These are phyloP conservation scores for Silene uniflora DNA, from an alignment of 148 eudicot genomes.

Conservation along the genomic window DNA sequence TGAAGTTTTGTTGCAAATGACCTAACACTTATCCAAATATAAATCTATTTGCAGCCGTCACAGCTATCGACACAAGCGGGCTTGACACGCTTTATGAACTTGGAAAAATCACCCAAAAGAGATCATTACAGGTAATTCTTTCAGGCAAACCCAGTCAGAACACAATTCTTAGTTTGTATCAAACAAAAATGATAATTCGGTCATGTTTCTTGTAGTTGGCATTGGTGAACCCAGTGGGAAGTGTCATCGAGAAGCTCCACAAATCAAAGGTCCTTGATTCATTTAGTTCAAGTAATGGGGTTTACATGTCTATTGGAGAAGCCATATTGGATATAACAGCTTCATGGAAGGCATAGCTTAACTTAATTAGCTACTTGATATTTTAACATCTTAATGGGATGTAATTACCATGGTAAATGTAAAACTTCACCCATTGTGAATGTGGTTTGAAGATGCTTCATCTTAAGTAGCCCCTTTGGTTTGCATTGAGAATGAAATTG, in stretches of 20 bases:
- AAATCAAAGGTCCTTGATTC: slow-evolving; percentile 55
- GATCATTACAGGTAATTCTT: slow-evolving; percentile 45
- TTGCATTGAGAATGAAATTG: background rate
- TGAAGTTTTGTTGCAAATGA: background rate
- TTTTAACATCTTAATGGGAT: background rate
- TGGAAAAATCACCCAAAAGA: slow-evolving; percentile 50
- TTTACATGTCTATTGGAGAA: slow-evolving; percentile 75
- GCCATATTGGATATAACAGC: slow-evolving; percentile 74
- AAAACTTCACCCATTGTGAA: background rate
- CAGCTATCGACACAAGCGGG: slow-evolving; percentile 92
- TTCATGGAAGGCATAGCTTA: slow-evolving; percentile 43
- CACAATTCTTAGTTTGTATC: too few relatives aligned
- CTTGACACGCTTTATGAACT: slow-evolving; percentile 65
- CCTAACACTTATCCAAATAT: background rate
- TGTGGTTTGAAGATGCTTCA: background rate
- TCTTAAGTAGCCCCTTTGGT: background rate
- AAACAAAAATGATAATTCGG: background rate
- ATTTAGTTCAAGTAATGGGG: slow-evolving; percentile 45
- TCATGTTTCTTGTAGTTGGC: slow-evolving; percentile 39
- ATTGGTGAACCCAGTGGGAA: slow-evolving; percentile 71
- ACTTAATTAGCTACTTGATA: background rate
- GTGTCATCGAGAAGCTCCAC: slow-evolving; percentile 82
- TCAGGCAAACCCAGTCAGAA: too few relatives aligned
- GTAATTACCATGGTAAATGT: background rate
- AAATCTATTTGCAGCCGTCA: slow-evolving; percentile 52